Evolutionary conservation across 1,284 basidiomycete genomes (phyloP).

Genomic region (Pyrrhoderma noxium): DNA sequence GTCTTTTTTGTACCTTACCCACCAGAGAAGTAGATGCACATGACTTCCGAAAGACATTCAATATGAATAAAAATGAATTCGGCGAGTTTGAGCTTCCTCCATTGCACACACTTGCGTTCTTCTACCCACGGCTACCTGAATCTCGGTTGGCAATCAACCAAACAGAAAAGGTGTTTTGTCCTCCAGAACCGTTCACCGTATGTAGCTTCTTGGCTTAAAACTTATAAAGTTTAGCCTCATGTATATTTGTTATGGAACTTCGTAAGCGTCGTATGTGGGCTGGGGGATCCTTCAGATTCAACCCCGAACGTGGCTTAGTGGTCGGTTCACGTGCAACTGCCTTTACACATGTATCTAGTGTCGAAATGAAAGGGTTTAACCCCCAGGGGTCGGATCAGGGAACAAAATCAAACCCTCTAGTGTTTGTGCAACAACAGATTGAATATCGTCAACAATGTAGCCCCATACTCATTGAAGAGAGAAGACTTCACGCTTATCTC

Average conservation of each 20-base stretch:
- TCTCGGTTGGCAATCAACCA: slow-evolving; percentile 56
- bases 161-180: slow-evolving; percentile 63
- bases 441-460: slow-evolving; percentile 26
- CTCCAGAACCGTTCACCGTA: slow-evolving; percentile 59
- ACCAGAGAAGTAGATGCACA: slow-evolving; percentile 2
- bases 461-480: slow-evolving; percentile 50
- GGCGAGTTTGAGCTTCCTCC: not conserved
- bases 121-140: slow-evolving; percentile 61
- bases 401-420: slow-evolving; percentile 39
- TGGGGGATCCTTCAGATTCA: slow-evolving; percentile 48
- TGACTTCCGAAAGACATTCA: too few species aligned
- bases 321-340: slow-evolving; percentile 51
- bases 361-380: slow-evolving; percentile 63
- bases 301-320: not conserved
- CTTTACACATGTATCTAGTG: slow-evolving; percentile 41
- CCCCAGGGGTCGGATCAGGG: slow-evolving; percentile 26
- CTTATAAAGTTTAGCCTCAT: too few species aligned
- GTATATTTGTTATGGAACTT: too few species aligned
- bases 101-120: slow-evolving; percentile 64
- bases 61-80: too few species aligned
- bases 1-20: slow-evolving; percentile 15
- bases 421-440: slow-evolving; percentile 72
- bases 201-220: too few species aligned
- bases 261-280: slow-evolving; percentile 84
- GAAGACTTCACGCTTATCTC: slow-evolving; percentile 72